Base-by-base conservation (phyloP, 768 basidiomycete genomes). In the Boletus edulis region DNA sequence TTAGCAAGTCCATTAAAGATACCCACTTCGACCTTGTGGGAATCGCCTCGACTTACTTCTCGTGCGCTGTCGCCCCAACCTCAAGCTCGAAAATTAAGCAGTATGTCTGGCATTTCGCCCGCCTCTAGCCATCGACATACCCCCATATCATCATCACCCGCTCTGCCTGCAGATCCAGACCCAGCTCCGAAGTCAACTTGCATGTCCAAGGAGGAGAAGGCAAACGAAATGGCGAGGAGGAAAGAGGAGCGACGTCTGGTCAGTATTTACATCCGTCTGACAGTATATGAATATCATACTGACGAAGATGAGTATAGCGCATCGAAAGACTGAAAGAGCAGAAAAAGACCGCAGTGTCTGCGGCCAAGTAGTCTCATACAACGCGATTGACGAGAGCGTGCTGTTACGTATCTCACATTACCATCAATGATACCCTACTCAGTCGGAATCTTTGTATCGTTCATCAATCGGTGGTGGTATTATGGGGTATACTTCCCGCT, bases 231-330 rank as follows among this genome's bases (percentile, higher is more conserved):
- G 85, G 89, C 88, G 9, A 77, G 88, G 59, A 78, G 94, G 55
- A 89, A 95, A 66, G 95, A 98, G 68, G 96, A 98, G 69, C 76
- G 96, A 43, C 94, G 89, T 69, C 85, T 91, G 76, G 92, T 92
- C 51, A 18, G 81, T 72, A 17, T 40, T 15, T 51, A 42, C 42
- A 47, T 6, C 5, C 11, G 8, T n/a, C 27, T 8, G 6, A 24
- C 3, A 45, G 14, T 4, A 14, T 3, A 7, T 18, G 27, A 27
- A 31, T 13, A 17, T 11, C 14, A 37, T 17, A 34, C 45, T 61
- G 24, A 56, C 34, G n/a, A 14, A 20, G 34, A 6, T 6, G 40
- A 3, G 14, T 43, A 14, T 57, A 89, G 89, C 83, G 87, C 10
- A 89, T 93, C 51, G 88, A 89, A 10, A 80, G 82, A 66, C 67